Evolutionary conservation across 176 grass and related monocot species (phyloP), one percentile per base, ranked within the genome.

Genomic region (Aegilops sharonensis): DNA sequence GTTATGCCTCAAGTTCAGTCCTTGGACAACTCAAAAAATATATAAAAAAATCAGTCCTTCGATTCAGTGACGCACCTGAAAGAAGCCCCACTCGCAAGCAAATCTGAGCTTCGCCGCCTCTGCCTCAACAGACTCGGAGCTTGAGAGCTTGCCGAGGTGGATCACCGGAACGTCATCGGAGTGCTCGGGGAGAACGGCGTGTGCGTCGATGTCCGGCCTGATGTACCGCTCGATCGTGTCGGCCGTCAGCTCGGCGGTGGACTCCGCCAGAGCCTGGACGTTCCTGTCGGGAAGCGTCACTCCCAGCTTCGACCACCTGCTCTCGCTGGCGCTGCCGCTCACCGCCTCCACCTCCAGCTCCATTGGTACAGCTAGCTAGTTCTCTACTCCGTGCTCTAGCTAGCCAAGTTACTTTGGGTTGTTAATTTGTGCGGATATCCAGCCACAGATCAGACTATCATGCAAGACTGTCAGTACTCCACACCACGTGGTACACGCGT

Each of bases 41-140:
- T n/a, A n/a, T n/a, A n/a, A 42, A 42, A 42, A 42, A 40, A 40
- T 43, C 40, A 43, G 42, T 1, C 42, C 10, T 11, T 45, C 11
- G 42, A 45, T 45, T 11, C 42, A 11, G 42, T 45, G 15, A 66
- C 11, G 7, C 54, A 89, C 89, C 77, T 91, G 84, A 62, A 94
- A 94, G 77, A 94, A 94, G 0, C 90, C 93, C 88, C 93, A 92
- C 43, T 92, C 39, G 31, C 93, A 95, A 4, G 90, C 90, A 10
- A 83, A 57, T 30, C n/a, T 90, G 37, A 95, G 82, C 61, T 37
- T 88, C 0, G 29, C 32, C 0, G 78, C 60, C 85, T 95, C 90
- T 11, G 67, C 79, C 8, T 91, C 71, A 31, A 18, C 3, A 0
- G 17, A 64, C 3, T 80, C 57, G 14, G 68, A 6, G 25, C 37